Evolutionary conservation across 768 basidiomycete species (phyloP), one percentile per base, ranked within the genome.

Genomic region (Suillus discolor): DNA sequence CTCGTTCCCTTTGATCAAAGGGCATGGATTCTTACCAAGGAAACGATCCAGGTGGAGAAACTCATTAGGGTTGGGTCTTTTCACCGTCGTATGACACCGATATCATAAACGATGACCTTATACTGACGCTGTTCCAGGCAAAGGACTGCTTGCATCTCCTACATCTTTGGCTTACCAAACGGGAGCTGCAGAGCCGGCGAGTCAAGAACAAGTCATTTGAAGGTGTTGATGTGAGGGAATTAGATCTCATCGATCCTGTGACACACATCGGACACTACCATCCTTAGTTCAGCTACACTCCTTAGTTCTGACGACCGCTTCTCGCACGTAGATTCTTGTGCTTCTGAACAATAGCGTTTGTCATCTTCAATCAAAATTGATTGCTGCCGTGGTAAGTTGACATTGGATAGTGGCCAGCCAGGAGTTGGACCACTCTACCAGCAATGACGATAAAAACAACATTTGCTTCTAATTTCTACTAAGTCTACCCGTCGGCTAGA

Each of bases 181-280:
- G 86, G 20, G 92, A 93, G 71, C 79, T 92, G 6, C 86, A 90
- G 72, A 87, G 85, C 2, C 82, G 92, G 16, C 79, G 80, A 28
- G 86, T 93, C 34, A 90, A 87, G 77, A 90, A 83, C 71, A 83
- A 85, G 66, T 85, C 90, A 51, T 93, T 93, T 72, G 79, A 81
- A n/a, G 90, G 89, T 0, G 84, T 93, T n/a, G 91, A 93, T 70
- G 70, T 86, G 53, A 73, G 77, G 13, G 87, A 86, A 67, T 80
- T 93, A 47, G 91, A 93, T 73, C 81, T 93, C 34, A 82, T 91
- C 75, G n/a, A 75, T 68, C 57, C 81, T 4, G 61, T 68, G 51
- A 69, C 47, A 20, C 36, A 73, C 38, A 42, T 62, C 23, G 70
- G 53, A 71, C 42, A 34, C 15, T 44, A 55, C 13, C 62, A 68